Evolutionary conservation across 441 rosid genomes (phyloP).

Genomic region (Viola pubescens): DNA sequence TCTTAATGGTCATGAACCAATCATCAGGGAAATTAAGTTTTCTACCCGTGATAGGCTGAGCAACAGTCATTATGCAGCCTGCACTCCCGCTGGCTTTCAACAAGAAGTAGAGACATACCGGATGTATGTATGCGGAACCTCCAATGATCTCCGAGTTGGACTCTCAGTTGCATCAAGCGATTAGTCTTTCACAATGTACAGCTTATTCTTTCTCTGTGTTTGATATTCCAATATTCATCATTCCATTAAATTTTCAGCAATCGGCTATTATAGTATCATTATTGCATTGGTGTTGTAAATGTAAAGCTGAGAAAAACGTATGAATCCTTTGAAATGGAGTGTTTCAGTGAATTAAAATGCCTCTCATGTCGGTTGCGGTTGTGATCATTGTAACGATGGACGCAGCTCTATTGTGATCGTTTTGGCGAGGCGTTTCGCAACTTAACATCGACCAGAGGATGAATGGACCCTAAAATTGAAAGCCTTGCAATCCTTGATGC

Average conservation of each 20-base stretch:
- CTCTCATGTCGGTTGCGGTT: too few species aligned
- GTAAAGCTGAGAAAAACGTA: background rate
- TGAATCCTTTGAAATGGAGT: too few species aligned
- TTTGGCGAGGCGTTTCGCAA: too few species aligned
- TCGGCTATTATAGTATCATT: too few species aligned
- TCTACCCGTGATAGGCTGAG: constrained; percentile 44
- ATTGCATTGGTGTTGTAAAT: too few species aligned
- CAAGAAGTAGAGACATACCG: constrained; percentile 78
- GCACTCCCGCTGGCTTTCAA: constrained; percentile 23
- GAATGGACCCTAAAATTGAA: too few species aligned
- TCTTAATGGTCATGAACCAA: constrained; percentile 95
- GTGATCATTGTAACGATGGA: too few species aligned
- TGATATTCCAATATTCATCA: background rate
- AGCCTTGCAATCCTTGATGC: too few species aligned
- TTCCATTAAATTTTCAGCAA: too few species aligned
- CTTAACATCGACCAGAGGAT: too few species aligned
- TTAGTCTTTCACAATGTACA: constrained; percentile 26
- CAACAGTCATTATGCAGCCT: constrained; percentile 49
- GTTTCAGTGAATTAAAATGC: too few species aligned
- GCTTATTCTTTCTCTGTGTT: background rate
- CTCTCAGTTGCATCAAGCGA: constrained; percentile 85
- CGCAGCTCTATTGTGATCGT: too few species aligned
- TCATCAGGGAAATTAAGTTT: constrained; percentile 71
- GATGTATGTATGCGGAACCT: constrained; percentile 86
- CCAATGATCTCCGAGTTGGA: constrained; percentile 91